Evolutionary conservation across 192 early-diverging fungal species (phyloP), one percentile per base, ranked within the genome.

Genomic region (Umbelopsis ramanniana): DNA sequence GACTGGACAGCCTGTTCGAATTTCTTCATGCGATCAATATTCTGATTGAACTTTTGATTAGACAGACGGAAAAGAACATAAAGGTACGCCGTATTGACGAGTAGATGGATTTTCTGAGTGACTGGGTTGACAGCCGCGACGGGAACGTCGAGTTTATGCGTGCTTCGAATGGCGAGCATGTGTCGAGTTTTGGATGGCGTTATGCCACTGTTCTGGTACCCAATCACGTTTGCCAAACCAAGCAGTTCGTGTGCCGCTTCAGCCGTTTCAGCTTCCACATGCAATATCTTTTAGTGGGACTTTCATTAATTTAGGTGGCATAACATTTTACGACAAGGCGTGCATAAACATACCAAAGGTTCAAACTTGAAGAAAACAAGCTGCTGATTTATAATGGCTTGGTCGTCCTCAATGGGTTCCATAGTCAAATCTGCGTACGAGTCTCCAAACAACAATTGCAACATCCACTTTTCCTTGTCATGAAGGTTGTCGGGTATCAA

Each of bases 281-380:
- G 86, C 12, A 87, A 55, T 29, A 86, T 83, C 85, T 87, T 43
- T 43, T 43, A 12, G 40, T 7, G 48, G 19, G 1, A 19, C 15
- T 17, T 50, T 50, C 48, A 15, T n/a, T 50, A 21, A 50, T n/a
- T 21, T 3, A 15, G 48, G 17, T 50, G 48, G 3, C 29, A 29
- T 29, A 29, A 3, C 29, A 29, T 12, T 43, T 43, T 6, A 4
- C 11, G 45, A 23, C 23, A 46, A 52, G 23, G 52, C 21, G 23
- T 67, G 63, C 26, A 19, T 50, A 6, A 45, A 48, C 76, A 52
- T 82, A 86, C 85, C 78, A 87, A 76, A 10, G 85, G 84, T 35
- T 87, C 84, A 67, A 87, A 87, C 57, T 87, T 87, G 73, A 83
- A 87, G 53, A 81, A 82, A 12, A 84, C 72, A 8, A 87, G 12